phyloP scores from a whole-genome alignment of 169 alveolate species.

The Eimeria maxima region DNA sequence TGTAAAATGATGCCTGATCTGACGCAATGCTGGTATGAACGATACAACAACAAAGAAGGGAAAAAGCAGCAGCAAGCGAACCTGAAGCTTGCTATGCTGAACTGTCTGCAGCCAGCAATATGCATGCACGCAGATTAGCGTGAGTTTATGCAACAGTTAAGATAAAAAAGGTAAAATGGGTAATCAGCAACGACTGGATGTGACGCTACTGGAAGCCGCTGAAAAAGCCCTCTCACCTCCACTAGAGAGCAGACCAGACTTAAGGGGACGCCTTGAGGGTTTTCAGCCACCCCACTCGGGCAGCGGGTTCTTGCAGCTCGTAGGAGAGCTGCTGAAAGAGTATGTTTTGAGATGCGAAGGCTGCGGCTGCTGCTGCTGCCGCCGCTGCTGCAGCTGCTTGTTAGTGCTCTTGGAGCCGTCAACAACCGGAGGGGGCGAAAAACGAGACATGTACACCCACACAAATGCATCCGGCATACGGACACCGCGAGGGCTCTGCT shows the following conservation, averaged over 20 bases:
- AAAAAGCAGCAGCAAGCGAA: too few relatives aligned
- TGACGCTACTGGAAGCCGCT: too few relatives aligned
- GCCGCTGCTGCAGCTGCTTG: constrained; percentile 41
- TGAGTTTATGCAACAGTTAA: too few relatives aligned
- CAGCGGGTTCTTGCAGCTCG: constrained; percentile 27
- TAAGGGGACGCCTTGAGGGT: not conserved
- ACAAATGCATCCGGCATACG: constrained; percentile 24
- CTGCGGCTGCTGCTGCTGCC: constrained; percentile 35
- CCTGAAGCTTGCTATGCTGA: too few relatives aligned
- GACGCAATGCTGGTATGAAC: too few relatives aligned
- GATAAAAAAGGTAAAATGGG: too few relatives aligned
- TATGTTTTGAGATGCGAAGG: not conserved
- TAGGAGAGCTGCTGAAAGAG: not conserved
- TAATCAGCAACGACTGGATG: too few relatives aligned
- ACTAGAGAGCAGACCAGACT: constrained; percentile 63
- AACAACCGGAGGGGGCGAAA: not conserved
- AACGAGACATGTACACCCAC: not conserved
- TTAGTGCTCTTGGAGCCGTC: constrained; percentile 1
- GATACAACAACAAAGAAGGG: too few relatives aligned
- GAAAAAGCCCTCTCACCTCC: constrained; percentile 9
- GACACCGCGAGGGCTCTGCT: constrained; percentile 16
- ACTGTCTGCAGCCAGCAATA: too few relatives aligned
- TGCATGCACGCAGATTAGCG: too few relatives aligned
- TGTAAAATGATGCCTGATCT: too few relatives aligned
- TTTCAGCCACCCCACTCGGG: constrained; percentile 60